Evolutionary conservation across 805 yeast species (phyloP).

Genomic region (Pichia phayaonensis): DNA sequence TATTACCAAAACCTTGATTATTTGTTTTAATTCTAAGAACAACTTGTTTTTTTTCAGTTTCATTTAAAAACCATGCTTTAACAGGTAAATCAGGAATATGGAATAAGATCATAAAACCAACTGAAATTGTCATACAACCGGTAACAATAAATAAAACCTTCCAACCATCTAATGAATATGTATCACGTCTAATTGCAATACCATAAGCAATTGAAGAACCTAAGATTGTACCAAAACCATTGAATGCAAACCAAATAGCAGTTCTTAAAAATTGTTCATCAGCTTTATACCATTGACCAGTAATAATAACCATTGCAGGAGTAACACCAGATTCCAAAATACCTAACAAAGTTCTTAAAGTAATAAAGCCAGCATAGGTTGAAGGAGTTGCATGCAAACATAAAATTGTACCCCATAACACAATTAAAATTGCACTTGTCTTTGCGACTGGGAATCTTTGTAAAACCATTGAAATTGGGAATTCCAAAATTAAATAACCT

Average conservation of each 20-base stretch:
- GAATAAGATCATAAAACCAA: slow-evolving; percentile 25
- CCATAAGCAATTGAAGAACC: slow-evolving; percentile 29
- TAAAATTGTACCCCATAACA: slow-evolving; percentile 41
- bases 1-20: slow-evolving; percentile 30
- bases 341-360: slow-evolving; percentile 45
- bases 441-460: slow-evolving; percentile 44
- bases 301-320: slow-evolving; percentile 31
- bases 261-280: slow-evolving; percentile 27
- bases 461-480: slow-evolving; percentile 38
- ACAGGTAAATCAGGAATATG: slow-evolving; percentile 30
- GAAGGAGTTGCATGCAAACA: slow-evolving; percentile 40
- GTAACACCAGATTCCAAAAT: slow-evolving; percentile 29
- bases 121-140: slow-evolving; percentile 27
- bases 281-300: slow-evolving; percentile 27
- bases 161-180: slow-evolving; percentile 24
- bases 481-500: slow-evolving; percentile 46
- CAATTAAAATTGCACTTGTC: slow-evolving; percentile 11
- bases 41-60: slow-evolving; percentile 31
- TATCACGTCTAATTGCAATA: slow-evolving; percentile 21
- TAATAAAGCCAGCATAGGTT: slow-evolving; percentile 40
- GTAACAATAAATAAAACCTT: slow-evolving; percentile 27
- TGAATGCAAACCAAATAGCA: slow-evolving; percentile 25
- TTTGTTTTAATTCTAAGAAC: slow-evolving; percentile 27
- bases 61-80: slow-evolving; percentile 29
- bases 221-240: slow-evolving; percentile 26